phyloP scores from a whole-genome alignment of 306 rosid species.

The Dalbergia oliveri region DNA sequence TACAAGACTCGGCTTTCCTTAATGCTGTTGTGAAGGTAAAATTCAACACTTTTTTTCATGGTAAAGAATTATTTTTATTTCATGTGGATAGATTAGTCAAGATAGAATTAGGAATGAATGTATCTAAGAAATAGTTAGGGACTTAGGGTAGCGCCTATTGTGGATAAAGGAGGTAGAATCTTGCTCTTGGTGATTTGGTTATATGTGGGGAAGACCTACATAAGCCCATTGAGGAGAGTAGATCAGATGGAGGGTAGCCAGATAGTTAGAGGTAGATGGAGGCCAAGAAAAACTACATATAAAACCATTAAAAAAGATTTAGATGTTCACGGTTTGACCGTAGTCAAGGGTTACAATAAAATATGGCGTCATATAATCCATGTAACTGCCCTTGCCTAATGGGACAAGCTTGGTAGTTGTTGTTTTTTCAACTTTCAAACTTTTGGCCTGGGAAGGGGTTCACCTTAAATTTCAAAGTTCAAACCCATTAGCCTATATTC shows the following conservation, averaged over 20 bases:
- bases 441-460: not conserved
- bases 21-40: conserved; percentile 98
- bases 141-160: not conserved
- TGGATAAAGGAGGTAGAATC: not conserved
- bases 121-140: not conserved
- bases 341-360: not conserved
- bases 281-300: not conserved
- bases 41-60: not conserved
- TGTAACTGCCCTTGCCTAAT: not conserved
- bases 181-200: not conserved
- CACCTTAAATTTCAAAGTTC: conserved; percentile 39
- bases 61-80: conserved; percentile 6
- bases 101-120: not conserved
- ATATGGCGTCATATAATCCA: not conserved
- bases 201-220: not conserved
- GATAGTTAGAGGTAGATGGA: not conserved
- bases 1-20: conserved; percentile 78
- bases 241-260: not conserved
- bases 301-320: not conserved
- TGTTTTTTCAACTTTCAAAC: not conserved
- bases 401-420: not conserved
- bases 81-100: not conserved
- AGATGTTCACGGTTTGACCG: not conserved
- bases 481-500: conserved; percentile 17
- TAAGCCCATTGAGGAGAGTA: not conserved